phyloP scores from a whole-genome alignment of 352 stramenopile species.

The Pelagophyceae sp. region DNA sequence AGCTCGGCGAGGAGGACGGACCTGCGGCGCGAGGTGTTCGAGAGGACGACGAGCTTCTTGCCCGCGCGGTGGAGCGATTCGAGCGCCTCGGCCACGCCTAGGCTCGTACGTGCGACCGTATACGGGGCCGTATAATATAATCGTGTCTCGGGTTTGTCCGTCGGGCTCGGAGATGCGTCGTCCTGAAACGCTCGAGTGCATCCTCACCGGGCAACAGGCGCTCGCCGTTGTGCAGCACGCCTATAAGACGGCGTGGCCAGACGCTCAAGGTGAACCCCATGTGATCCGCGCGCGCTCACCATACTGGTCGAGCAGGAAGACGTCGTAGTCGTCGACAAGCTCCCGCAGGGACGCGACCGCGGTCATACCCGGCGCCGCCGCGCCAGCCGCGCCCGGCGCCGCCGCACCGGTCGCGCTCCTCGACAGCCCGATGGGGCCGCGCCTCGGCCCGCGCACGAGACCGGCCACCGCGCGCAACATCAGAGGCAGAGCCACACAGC shows the following conservation, averaged over 20 bases:
- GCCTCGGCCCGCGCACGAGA: no score
- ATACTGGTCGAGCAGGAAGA: conserved; percentile 62
- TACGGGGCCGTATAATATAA: neutral
- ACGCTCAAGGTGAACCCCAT: no score
- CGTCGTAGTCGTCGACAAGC: conserved; percentile 48
- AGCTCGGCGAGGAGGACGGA: conserved; percentile 38
- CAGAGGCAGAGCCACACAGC: no score
- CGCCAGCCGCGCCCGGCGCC: no score
- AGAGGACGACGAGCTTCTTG: conserved; percentile 54
- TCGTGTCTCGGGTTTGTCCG: neutral
- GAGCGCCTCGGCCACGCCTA: conserved; percentile 48
- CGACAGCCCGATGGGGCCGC: no score
- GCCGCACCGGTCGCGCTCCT: no score
- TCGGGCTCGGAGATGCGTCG: no score
- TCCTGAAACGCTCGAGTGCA: no score
- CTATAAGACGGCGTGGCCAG: no score
- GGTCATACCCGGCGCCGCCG: neutral
- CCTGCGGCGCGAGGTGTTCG: conserved; percentile 54
- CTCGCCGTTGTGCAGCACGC: conserved; percentile 59
- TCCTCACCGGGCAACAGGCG: conserved; percentile 40
- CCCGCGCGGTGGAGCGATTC: conserved; percentile 40
- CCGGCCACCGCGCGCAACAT: no score
- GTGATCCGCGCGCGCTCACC: no score
- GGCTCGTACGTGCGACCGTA: no score
- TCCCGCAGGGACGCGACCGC: neutral